Base-by-base conservation (phyloP, 192 early-diverging fungal genomes). In the Podila horticola region DNA sequence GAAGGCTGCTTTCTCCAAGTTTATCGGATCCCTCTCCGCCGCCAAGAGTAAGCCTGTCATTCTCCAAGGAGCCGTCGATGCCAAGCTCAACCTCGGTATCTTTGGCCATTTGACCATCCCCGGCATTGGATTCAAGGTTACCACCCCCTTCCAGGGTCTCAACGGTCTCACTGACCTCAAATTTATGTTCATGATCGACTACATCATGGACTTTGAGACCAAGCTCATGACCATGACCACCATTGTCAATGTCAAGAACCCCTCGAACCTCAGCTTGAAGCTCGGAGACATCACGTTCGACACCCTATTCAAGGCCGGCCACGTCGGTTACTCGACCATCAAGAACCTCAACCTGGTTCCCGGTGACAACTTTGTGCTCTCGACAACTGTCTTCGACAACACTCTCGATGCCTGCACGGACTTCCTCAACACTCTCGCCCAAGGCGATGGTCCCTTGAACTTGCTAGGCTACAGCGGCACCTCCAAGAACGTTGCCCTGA, bases 61-160 rank as follows among this genome's bases (percentile, higher is more conserved):
- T 10, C 76, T 79, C 15, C 22, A 79, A 66, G 76, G 76, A 20
- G 33, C 76, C 12, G 76, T 79, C 12, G 76, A 79, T 50, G 76
- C 59, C 55, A 62, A 79, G 51, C 13, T 79, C 59, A 72, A 79
- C 70, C 68, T 79, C 29, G 76, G 76, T 38, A 64, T 69, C 62
- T 69, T 81, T 59, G 77, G 77, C 6, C 51, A 59, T 12, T 7
- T 72, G 26, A 73, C 70, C 22, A 65, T 81, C 34, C 59, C 70
- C 13, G 71, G 67, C 9, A 81, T 81, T 33, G 77, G 77, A 6
- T 81, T 81, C 67, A 61, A 73, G 51, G 29, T 71, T 38, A 60
- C 30, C n/a, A 62, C 64, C 30, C 64, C 57, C 22, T 63, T 79
- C 30, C 24, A 49, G 41, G 76, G 76, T 5, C 28, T 79, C 4